phyloP scores from a whole-genome alignment of 345 rosid species.

The Ceriops zippeliana region DNA sequence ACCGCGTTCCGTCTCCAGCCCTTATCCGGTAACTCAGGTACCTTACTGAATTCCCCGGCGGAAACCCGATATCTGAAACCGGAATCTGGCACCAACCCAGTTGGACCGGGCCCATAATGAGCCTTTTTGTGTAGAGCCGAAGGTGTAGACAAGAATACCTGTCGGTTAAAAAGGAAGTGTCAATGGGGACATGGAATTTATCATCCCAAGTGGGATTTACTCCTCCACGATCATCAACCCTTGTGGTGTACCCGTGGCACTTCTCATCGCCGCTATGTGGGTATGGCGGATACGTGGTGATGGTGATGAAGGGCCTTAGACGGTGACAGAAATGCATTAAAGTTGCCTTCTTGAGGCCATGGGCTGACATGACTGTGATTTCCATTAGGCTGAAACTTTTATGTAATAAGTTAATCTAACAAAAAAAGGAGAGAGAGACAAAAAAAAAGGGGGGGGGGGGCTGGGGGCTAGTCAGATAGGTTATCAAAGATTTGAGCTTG shows the following conservation, averaged over 20 bases:
- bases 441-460: too few species aligned
- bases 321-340: conserved; percentile 21
- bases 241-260: conserved; percentile 17
- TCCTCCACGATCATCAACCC: conserved; percentile 39
- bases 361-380: conserved; percentile 41
- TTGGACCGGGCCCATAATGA: conserved; percentile 27
- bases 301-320: conserved; percentile 33
- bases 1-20: conserved; percentile 41
- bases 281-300: conserved; percentile 21
- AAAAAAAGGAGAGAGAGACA: too few species aligned
- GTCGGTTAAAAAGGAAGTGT: conserved; percentile 27
- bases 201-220: conserved; percentile 50
- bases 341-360: conserved; percentile 35
- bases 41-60: conserved; percentile 23
- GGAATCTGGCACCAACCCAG: conserved; percentile 58
- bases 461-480: not conserved
- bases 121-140: conserved; percentile 33
- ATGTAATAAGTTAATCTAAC: not conserved
- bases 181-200: conserved; percentile 34
- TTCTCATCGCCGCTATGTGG: not conserved
- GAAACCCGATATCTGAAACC: conserved; percentile 28
- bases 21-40: conserved; percentile 45
- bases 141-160: conserved; percentile 24
- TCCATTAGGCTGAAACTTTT: conserved; percentile 21
- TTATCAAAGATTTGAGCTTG: not conserved